These are phyloP conservation scores for Lumnitzera littorea DNA, from an alignment of 345 rosid species.

Conservation along the genomic window DNA sequence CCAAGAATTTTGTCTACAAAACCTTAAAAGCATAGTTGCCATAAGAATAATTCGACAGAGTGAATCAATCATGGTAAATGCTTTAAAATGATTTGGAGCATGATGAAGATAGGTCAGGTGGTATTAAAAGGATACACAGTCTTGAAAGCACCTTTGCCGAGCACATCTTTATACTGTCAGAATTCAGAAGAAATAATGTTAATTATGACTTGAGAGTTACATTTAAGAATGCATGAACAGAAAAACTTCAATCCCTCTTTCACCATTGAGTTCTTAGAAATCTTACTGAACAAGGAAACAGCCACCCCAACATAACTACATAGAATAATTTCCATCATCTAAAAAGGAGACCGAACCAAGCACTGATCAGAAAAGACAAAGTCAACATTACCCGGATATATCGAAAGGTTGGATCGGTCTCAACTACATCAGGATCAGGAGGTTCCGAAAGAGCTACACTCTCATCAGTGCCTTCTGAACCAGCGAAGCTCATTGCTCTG, in stretches of 20 bases:
- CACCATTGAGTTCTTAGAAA: too few species aligned
- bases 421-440: conserved; percentile 19
- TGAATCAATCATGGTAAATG: neutral
- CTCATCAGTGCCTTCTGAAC: conserved; percentile 13
- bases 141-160: conserved; percentile 53
- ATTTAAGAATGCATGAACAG: neutral
- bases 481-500: neutral
- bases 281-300: too few species aligned
- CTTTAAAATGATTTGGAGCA: neutral
- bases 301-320: too few species aligned
- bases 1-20: neutral
- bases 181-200: neutral
- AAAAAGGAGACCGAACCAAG: neutral
- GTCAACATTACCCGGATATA: conserved; percentile 14
- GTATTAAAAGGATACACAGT: conserved; percentile 33
- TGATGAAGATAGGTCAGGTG: neutral
- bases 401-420: conserved; percentile 17
- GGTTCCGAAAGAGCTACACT: conserved; percentile 14
- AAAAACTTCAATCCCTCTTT: neutral
- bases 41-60: too few species aligned
- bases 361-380: conserved; percentile 1
- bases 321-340: neutral
- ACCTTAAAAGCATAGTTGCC: neutral
- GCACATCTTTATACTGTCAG: conserved; percentile 28
- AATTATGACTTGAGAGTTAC: neutral